phyloP scores from a whole-genome alignment of 1,139 yeast genomes.

The Saccharomyces hybrid region DNA sequence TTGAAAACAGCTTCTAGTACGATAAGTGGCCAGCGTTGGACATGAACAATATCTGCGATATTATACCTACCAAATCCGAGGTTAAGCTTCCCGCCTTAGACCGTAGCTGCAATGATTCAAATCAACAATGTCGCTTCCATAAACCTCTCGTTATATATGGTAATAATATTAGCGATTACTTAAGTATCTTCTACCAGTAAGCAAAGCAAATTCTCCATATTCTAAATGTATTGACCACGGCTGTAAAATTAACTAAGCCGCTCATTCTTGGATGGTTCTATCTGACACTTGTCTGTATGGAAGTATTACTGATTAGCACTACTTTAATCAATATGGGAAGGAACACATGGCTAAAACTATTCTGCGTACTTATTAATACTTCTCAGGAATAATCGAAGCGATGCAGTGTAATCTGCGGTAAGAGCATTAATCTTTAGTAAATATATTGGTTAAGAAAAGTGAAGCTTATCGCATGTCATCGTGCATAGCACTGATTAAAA shows the following conservation, averaged over 20 bases:
- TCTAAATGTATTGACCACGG: neutral
- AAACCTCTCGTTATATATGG: neutral
- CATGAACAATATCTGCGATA: neutral
- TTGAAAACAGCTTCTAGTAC: neutral
- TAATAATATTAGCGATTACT: neutral
- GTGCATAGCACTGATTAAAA: neutral
- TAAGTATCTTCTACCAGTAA: too few species aligned
- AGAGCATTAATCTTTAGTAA: neutral
- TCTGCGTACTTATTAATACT: neutral
- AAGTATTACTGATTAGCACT: neutral
- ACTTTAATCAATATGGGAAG: neutral
- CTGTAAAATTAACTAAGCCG: neutral
- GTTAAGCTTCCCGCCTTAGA: neutral
- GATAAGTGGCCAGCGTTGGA: neutral
- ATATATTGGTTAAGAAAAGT: neutral
- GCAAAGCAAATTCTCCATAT: too few species aligned
- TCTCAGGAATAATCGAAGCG: neutral
- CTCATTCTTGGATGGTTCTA: neutral
- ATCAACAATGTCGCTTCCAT: neutral
- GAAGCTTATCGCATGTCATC: neutral
- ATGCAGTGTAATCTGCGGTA: neutral
- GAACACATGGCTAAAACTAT: neutral
- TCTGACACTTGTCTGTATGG: neutral
- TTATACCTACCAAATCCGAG: neutral
- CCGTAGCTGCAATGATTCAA: neutral